A percentile compares a stretch with the other conserved stretches of the same genome.
Conservation (phyloP, 768 basidiomycete species). For the Psilocybe azurescens region DNA sequence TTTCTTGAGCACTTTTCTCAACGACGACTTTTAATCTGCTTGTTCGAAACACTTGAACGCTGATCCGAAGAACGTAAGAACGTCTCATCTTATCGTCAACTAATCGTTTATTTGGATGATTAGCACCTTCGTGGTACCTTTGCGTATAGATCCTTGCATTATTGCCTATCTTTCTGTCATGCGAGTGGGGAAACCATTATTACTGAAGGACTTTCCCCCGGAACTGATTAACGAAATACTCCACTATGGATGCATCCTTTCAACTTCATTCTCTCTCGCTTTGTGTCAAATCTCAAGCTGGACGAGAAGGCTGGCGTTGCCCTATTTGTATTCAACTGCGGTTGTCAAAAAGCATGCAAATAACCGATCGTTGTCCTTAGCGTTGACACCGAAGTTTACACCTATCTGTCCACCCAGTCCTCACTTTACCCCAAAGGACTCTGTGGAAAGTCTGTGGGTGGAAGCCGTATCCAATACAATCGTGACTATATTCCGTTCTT, state of each 20-base stretch:
- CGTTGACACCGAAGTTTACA: background rate
- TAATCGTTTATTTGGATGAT: too few relatives aligned
- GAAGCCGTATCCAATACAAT: constrained; percentile 21
- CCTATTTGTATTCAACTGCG: constrained; percentile 27
- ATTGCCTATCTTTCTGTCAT: too few relatives aligned
- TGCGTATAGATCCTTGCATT: too few relatives aligned
- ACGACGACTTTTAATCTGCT: too few relatives aligned
- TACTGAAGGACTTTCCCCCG: constrained; percentile 17
- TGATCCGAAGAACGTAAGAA: too few relatives aligned
- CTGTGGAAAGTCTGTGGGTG: constrained; percentile 26
- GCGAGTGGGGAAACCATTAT: background rate
- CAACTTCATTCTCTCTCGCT: constrained; percentile 20
- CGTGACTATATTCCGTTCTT: constrained; percentile 23
- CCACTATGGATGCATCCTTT: constrained; percentile 21
- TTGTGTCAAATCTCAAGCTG: constrained; percentile 27
- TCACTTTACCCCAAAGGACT: constrained; percentile 14
- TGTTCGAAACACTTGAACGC: too few relatives aligned
- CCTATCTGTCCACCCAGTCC: background rate
- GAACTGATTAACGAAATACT: constrained; percentile 28
- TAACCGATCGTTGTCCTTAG: background rate
- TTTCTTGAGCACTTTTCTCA: too few relatives aligned
- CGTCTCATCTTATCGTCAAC: too few relatives aligned
- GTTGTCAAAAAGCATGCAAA: constrained; percentile 17
- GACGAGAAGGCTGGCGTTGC: constrained; percentile 28
- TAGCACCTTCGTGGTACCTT: too few relatives aligned